Evolutionary conservation across 495 filamentous ascomycete genomes (phyloP).

Genomic region (Bathelium albidoporum): DNA sequence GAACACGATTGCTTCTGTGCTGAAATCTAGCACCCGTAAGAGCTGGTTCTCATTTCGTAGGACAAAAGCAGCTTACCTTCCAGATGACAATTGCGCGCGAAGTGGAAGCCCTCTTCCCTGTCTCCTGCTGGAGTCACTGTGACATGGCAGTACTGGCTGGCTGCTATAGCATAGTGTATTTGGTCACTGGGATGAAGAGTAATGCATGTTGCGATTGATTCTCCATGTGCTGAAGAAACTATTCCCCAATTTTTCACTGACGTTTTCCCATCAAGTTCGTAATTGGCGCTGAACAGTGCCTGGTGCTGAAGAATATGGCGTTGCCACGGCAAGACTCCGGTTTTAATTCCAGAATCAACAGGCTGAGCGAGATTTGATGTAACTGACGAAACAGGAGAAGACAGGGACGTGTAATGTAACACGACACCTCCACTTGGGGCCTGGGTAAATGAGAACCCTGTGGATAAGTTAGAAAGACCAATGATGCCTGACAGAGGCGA

Average conservation of each 20-base stretch:
- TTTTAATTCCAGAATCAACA: neutral
- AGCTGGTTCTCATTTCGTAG: neutral
- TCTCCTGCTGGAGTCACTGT: neutral
- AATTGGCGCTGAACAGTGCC: neutral
- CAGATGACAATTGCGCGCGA: neutral
- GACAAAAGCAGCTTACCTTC: neutral
- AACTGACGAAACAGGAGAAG: neutral
- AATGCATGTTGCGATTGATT: constrained; percentile 8
- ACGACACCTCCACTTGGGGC: neutral
- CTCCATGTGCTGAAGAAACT: constrained; percentile 1
- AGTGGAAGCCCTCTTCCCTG: neutral
- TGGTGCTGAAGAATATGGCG: neutral
- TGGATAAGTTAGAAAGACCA: neutral
- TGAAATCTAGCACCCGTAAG: neutral
- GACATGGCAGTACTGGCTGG: neutral
- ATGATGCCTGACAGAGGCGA: neutral
- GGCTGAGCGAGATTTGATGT: neutral
- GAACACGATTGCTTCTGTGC: constrained; percentile 2
- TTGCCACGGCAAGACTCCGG: neutral
- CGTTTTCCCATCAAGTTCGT: constrained; percentile 5
- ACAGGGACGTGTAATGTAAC: constrained; percentile 1
- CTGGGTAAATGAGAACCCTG: neutral
- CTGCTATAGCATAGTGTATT: constrained; percentile 6
- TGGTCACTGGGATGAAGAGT: constrained; percentile 8
- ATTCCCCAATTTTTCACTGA: constrained; percentile 1